Evolutionary conservation across 768 basidiomycete genomes (phyloP).

Genomic region (Porphyrellus cyaneotinctus): DNA sequence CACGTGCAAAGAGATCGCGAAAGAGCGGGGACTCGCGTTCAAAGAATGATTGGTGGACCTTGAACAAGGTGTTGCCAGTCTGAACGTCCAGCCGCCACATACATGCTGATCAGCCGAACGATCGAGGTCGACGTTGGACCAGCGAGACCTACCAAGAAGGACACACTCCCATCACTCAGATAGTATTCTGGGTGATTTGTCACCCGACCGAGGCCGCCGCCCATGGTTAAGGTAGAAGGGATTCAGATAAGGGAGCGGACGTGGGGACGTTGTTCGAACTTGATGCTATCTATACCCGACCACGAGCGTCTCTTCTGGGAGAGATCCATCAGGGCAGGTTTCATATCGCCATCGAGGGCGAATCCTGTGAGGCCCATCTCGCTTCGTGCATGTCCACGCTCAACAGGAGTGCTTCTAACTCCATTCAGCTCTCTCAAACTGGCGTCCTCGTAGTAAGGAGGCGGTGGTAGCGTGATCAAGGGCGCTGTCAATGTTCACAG

Average conservation of each 20-base stretch:
- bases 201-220: constrained; percentile 9
- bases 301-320: no score
- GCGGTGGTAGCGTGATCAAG: no score
- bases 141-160: constrained; percentile 17
- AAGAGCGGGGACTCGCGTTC: constrained; percentile 52
- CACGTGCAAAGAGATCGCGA: constrained; percentile 28
- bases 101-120: constrained; percentile 2
- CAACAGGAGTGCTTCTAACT: not conserved
- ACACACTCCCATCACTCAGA: constrained; percentile 9
- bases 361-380: constrained; percentile 10
- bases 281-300: constrained; percentile 20
- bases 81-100: constrained; percentile 22
- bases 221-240: constrained; percentile 14
- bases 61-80: constrained; percentile 49
- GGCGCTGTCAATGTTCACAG: no score
- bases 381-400: constrained; percentile 2
- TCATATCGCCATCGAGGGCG: not conserved
- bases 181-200: constrained; percentile 9
- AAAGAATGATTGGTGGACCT: constrained; percentile 57
- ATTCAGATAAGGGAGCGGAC: no score
- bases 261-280: no score
- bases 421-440: constrained; percentile 1
- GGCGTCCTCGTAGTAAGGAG: not conserved
- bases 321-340: constrained; percentile 16
- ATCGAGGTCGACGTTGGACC: not conserved